Conservation (phyloP, 345 rosid species). For the Lepidium aucheri region DNA sequence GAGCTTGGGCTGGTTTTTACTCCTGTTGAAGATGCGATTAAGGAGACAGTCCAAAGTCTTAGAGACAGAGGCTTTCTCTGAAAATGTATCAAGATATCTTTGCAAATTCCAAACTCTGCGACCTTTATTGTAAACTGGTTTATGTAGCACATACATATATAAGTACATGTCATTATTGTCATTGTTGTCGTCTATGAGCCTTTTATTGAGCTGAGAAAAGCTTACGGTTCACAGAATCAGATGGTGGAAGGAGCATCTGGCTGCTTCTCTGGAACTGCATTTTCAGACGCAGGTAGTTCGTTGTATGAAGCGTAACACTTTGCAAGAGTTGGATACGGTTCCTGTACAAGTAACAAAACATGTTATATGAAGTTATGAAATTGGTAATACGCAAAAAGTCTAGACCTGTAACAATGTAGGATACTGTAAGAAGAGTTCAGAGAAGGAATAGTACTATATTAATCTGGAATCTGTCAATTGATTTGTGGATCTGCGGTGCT, state of each 20-base stretch:
- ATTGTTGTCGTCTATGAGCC: too few relatives aligned
- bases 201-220: too few relatives aligned
- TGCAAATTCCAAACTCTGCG: too few relatives aligned
- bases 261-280: constrained; percentile 30
- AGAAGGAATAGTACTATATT: constrained; percentile 32
- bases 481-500: constrained; percentile 59
- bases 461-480: constrained; percentile 10
- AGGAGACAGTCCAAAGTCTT: constrained; percentile 56
- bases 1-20: constrained; percentile 56
- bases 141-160: too few relatives aligned
- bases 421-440: neutral
- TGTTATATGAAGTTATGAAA: too few relatives aligned
- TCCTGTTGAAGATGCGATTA: constrained; percentile 54
- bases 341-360: constrained; percentile 20
- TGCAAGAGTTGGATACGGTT: constrained; percentile 45
- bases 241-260: constrained; percentile 32
- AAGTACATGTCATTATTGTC: too few relatives aligned
- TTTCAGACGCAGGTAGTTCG: constrained; percentile 36
- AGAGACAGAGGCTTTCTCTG: constrained; percentile 48
- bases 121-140: too few relatives aligned
- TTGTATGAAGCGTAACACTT: constrained; percentile 53
- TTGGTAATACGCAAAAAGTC: too few relatives aligned
- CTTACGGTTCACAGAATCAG: neutral
- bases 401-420: neutral
- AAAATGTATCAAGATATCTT: neutral